Conservation (phyloP, 768 basidiomycete genomes). For the Kwoniella mangroviensis region DNA sequence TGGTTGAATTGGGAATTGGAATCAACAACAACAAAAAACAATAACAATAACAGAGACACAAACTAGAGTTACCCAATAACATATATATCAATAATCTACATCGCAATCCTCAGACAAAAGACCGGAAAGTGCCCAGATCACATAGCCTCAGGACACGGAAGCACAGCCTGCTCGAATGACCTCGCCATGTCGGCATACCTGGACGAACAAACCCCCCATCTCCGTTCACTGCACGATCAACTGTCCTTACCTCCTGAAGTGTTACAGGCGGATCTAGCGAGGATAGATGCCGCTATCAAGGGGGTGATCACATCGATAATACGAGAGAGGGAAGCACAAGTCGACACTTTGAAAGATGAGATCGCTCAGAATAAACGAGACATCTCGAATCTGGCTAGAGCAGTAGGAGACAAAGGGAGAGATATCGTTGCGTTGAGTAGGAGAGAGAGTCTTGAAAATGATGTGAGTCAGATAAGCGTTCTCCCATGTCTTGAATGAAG, state of each 20-base stretch:
- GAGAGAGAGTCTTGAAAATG: constrained; percentile 61
- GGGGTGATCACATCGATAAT: constrained; percentile 77
- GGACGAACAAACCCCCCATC: constrained; percentile 74
- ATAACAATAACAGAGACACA: constrained; percentile 14
- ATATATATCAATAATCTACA: too few relatives aligned
- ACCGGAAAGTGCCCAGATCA: background rate
- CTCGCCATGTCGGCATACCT: constrained; percentile 48
- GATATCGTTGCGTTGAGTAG: constrained; percentile 71
- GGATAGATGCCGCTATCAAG: constrained; percentile 74
- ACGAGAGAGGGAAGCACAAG: constrained; percentile 70
- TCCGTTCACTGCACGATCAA: constrained; percentile 80
- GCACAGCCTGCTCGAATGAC: background rate
- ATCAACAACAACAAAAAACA: constrained; percentile 23
- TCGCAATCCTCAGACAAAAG: background rate
- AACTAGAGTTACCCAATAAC: too few relatives aligned
- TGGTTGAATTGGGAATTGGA: constrained; percentile 3
- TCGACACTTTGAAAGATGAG: constrained; percentile 72
- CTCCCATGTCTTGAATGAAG: background rate
- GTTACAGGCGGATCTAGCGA: constrained; percentile 76
- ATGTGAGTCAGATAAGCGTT: constrained; percentile 19
- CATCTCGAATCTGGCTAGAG: constrained; percentile 70
- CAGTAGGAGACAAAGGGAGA: constrained; percentile 67
- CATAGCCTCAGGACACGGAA: background rate
- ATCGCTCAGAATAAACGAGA: constrained; percentile 69
- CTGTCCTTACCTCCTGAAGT: constrained; percentile 80